phyloP scores from a whole-genome alignment of 148 eudicot genomes.

The Oxyria digyna region DNA sequence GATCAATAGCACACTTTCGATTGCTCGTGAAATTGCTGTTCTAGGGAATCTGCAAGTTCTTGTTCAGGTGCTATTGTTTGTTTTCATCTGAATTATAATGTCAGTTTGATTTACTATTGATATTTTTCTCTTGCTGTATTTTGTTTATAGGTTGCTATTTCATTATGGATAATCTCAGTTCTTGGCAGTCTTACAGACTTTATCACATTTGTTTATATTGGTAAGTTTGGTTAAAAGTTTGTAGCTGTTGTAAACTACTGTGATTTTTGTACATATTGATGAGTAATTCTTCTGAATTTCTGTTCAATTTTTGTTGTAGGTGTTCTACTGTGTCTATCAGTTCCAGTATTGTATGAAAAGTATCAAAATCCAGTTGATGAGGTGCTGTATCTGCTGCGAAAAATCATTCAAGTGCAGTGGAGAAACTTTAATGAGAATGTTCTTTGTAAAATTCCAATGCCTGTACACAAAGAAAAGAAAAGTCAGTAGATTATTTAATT shows the following conservation, averaged over 20 bases:
- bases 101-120: not conserved
- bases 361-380: conserved; percentile 64
- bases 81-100: not conserved
- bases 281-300: not conserved
- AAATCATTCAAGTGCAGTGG: conserved; percentile 31
- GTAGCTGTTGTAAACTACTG: not conserved
- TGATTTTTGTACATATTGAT: conserved; percentile 1
- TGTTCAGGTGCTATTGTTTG: conserved; percentile 35
- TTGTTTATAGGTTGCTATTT: conserved; percentile 33
- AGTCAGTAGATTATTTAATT: conserved; percentile 56
- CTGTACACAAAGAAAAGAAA: conserved; percentile 51
- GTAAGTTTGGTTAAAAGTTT: conserved; percentile 28
- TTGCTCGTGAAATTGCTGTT: conserved; percentile 76
- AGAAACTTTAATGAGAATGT: conserved; percentile 41
- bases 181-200: conserved; percentile 73
- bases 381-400: conserved; percentile 30
- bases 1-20: conserved; percentile 44
- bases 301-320: conserved; percentile 25
- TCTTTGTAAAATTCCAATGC: conserved; percentile 40
- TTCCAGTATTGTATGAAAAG: conserved; percentile 71
- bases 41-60: conserved; percentile 56
- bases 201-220: conserved; percentile 57
- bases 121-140: not conserved
- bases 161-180: conserved; percentile 52
- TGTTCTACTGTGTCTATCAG: conserved; percentile 55